phyloP scores from a whole-genome alignment of 768 basidiomycete species.

The Suillus discolor region DNA sequence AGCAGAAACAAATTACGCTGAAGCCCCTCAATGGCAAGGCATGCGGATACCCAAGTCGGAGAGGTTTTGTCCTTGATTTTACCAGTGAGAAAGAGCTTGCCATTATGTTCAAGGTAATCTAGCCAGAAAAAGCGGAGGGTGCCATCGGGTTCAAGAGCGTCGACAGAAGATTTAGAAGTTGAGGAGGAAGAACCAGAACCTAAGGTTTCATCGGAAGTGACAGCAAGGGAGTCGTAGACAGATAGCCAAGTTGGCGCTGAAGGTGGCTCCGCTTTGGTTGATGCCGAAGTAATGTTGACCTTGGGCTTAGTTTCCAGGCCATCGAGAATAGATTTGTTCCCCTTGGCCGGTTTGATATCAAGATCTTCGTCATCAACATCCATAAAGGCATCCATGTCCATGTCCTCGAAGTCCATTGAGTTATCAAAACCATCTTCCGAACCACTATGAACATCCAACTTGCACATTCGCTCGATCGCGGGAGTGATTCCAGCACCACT shows the following conservation, averaged over 20 bases:
- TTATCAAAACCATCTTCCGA: constrained; percentile 46
- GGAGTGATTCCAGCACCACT: constrained; percentile 50
- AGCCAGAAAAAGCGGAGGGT: constrained; percentile 94
- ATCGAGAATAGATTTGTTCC: constrained; percentile 17
- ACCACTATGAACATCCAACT: constrained; percentile 59
- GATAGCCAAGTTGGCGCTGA: constrained; percentile 67
- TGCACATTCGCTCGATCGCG: constrained; percentile 57
- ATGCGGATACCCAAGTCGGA: constrained; percentile 75
- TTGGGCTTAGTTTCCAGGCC: constrained; percentile 21
- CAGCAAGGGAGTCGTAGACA: constrained; percentile 70
- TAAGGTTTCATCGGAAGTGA: constrained; percentile 60
- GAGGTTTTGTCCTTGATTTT: constrained; percentile 83
- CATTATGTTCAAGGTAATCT: constrained; percentile 88
- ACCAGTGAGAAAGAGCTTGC: constrained; percentile 85
- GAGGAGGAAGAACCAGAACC: constrained; percentile 44
- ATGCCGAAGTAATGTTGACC: neutral
- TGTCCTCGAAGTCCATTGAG: constrained; percentile 44
- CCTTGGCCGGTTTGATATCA: constrained; percentile 37
- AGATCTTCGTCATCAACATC: constrained; percentile 59
- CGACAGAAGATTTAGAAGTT: constrained; percentile 43
- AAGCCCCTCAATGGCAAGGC: constrained; percentile 81
- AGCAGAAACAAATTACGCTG: constrained; percentile 91
- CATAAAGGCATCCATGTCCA: constrained; percentile 62
- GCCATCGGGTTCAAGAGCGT: constrained; percentile 81
- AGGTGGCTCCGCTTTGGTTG: constrained; percentile 49